A percentile compares a stretch with the other conserved stretches of the same genome.
Evolutionary conservation across 192 early-diverging fungal genomes (phyloP).

Genomic region (Podila epigama): DNA sequence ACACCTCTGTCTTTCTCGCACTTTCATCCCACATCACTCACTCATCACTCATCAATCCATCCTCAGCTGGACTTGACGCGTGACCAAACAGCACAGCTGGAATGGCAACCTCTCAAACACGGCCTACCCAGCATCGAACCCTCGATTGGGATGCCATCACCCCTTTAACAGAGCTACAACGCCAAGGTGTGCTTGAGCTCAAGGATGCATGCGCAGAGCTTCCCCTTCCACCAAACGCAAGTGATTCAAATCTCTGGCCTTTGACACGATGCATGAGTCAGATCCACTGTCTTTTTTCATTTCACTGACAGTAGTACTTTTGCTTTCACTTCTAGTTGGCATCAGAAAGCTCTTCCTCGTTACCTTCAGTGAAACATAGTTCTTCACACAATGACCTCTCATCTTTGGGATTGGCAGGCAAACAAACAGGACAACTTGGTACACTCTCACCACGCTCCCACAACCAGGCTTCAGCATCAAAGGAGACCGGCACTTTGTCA

Average conservation of each 20-base stretch:
- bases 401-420: neutral
- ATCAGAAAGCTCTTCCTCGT: slow-evolving; percentile 8
- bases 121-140: slow-evolving; percentile 27
- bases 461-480: neutral
- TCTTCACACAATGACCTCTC: slow-evolving; percentile 1
- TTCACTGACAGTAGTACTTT: too few species aligned
- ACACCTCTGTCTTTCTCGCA: too few species aligned
- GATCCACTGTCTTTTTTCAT: neutral
- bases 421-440: neutral
- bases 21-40: neutral
- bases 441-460: slow-evolving; percentile 37
- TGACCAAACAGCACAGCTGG: neutral
- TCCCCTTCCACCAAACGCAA: slow-evolving; percentile 62
- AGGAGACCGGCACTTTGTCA: slow-evolving; percentile 12
- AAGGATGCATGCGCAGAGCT: slow-evolving; percentile 67
- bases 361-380: slow-evolving; percentile 9
- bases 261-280: neutral
- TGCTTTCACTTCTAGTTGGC: slow-evolving; percentile 16
- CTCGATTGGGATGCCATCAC: slow-evolving; percentile 67
- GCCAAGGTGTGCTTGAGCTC: slow-evolving; percentile 60
- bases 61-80: neutral
- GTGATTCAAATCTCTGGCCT: neutral
- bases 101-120: slow-evolving; percentile 10
- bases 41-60: neutral
- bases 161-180: slow-evolving; percentile 56